Percentiles rank a stretch among this genome's conserved stretches.
phyloP scores from a whole-genome alignment of 2,329 filamentous ascomycete species.

The Alternaria sp. region DNA sequence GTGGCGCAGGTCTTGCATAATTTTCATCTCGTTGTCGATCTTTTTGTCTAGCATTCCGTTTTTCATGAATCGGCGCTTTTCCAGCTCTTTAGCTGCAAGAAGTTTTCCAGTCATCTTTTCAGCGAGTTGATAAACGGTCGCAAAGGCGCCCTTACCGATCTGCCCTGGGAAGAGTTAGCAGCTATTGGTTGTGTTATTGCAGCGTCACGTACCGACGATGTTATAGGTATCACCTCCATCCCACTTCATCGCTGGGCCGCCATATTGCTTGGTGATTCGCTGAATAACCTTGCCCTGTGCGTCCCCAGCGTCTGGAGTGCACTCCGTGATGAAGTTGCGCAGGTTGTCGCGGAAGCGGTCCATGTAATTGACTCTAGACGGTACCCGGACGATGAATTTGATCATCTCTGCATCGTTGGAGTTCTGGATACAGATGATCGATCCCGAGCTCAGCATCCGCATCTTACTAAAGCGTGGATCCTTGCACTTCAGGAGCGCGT shows the following conservation, averaged over 20 bases:
- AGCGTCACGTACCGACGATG: slow-evolving; percentile 58
- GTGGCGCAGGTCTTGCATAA: slow-evolving; percentile 87
- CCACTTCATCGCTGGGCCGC: slow-evolving; percentile 72
- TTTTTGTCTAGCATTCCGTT: slow-evolving; percentile 89
- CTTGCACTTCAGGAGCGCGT: slow-evolving; percentile 66
- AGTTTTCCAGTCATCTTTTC: slow-evolving; percentile 82
- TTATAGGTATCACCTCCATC: slow-evolving; percentile 86
- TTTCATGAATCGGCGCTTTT: slow-evolving; percentile 92
- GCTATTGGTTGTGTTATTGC: background rate
- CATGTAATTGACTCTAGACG: slow-evolving; percentile 70
- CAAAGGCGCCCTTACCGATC: slow-evolving; percentile 94
- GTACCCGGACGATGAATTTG: slow-evolving; percentile 85
- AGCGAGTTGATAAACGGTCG: slow-evolving; percentile 88
- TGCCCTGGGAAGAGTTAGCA: slow-evolving; percentile 53
- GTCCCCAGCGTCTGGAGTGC: slow-evolving; percentile 31
- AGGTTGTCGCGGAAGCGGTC: slow-evolving; percentile 73
- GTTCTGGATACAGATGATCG: slow-evolving; percentile 72
- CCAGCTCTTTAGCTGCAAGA: slow-evolving; percentile 92
- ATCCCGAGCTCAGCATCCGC: slow-evolving; percentile 74
- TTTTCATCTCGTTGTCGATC: slow-evolving; percentile 95
- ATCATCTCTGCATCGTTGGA: slow-evolving; percentile 66
- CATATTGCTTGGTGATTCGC: slow-evolving; percentile 35
- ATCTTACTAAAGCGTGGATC: slow-evolving; percentile 50
- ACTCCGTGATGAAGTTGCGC: slow-evolving; percentile 64
- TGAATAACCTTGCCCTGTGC: slow-evolving; percentile 31